Percentiles rank a stretch among this genome's conserved stretches.
These are phyloP conservation scores for Sporothrix inflata DNA, from an alignment of 2,329 filamentous ascomycete species.

Conservation along the genomic window DNA sequence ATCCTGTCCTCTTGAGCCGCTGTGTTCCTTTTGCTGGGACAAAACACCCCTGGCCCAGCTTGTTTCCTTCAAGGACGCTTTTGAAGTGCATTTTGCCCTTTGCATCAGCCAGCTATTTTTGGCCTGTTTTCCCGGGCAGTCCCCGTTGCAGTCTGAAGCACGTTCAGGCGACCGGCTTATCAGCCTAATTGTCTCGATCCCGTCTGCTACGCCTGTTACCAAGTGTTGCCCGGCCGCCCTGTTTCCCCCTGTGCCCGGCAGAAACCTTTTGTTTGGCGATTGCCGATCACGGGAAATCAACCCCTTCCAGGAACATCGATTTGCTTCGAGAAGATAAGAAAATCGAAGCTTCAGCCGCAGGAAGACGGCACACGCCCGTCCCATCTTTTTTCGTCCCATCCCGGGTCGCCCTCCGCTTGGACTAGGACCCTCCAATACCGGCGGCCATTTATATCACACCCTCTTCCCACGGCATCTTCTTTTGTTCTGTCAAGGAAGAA, in stretches of 20 bases:
- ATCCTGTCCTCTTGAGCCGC: not conserved
- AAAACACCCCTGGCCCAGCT: not conserved
- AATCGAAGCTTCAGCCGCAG: not conserved
- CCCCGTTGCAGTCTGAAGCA: constrained; percentile 13
- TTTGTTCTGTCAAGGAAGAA: not conserved
- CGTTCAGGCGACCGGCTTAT: not conserved
- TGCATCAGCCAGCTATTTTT: not conserved
- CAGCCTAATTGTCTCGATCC: constrained; percentile 22
- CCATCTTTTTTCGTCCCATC: not conserved
- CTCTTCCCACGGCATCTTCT: not conserved
- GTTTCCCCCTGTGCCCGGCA: not conserved
- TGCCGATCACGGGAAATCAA: constrained; percentile 19
- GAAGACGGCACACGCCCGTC: constrained; percentile 8
- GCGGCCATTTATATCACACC: not conserved
- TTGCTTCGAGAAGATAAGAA: constrained; percentile 21
- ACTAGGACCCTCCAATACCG: not conserved
- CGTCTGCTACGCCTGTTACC: constrained; percentile 9
- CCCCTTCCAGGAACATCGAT: constrained; percentile 2
- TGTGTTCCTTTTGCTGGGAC: not conserved
- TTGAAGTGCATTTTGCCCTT: not conserved
- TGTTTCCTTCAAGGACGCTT: not conserved
- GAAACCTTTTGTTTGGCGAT: constrained; percentile 3
- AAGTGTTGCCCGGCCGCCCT: not conserved
- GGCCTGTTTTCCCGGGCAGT: not conserved
- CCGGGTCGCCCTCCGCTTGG: not conserved